A percentile compares a stretch with the other conserved stretches of the same genome.
Evolutionary conservation across 768 basidiomycete genomes (phyloP).

Genomic region (Phallus indusiatus): DNA sequence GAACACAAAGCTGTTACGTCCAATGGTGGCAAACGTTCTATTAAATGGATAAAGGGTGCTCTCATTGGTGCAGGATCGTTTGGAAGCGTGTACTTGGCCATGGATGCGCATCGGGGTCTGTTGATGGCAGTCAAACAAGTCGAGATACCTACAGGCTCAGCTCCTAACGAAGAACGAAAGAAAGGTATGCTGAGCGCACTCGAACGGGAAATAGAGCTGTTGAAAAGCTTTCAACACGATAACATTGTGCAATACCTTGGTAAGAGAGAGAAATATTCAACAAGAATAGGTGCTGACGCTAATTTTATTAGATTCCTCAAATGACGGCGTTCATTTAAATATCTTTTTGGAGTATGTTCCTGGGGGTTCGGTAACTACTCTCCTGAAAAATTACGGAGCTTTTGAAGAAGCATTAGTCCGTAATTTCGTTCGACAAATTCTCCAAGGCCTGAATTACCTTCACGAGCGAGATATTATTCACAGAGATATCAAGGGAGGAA

Average conservation of each 20-base stretch:
- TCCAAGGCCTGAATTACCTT: constrained; percentile 81
- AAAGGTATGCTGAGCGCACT: constrained; percentile 86
- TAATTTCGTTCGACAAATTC: constrained; percentile 88
- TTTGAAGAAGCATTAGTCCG: constrained; percentile 89
- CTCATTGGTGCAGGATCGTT: constrained; percentile 93
- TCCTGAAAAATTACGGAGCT: constrained; percentile 84
- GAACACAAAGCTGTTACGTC: constrained; percentile 43
- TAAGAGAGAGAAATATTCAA: constrained; percentile 29
- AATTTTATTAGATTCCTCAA: constrained; percentile 66
- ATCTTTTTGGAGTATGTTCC: constrained; percentile 98
- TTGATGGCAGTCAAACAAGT: constrained; percentile 99
- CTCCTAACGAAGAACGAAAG: constrained; percentile 85
- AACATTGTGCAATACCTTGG: constrained; percentile 99
- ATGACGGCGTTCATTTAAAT: constrained; percentile 84
- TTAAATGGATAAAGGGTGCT: constrained; percentile 96
- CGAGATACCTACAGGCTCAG: constrained; percentile 75
- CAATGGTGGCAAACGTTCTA: constrained; percentile 49
- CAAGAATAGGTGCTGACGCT: neutral
- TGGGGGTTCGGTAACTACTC: constrained; percentile 85
- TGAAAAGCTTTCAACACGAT: constrained; percentile 86
- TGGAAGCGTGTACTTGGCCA: constrained; percentile 90
- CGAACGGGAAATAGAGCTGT: constrained; percentile 88
- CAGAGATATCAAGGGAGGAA: constrained; percentile 97
- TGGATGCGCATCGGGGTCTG: constrained; percentile 84
- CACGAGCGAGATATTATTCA: constrained; percentile 94